These are phyloP conservation scores for Eucommia ulmoides DNA, from an alignment of 257 asterid genomes.

Conservation along the genomic window DNA sequence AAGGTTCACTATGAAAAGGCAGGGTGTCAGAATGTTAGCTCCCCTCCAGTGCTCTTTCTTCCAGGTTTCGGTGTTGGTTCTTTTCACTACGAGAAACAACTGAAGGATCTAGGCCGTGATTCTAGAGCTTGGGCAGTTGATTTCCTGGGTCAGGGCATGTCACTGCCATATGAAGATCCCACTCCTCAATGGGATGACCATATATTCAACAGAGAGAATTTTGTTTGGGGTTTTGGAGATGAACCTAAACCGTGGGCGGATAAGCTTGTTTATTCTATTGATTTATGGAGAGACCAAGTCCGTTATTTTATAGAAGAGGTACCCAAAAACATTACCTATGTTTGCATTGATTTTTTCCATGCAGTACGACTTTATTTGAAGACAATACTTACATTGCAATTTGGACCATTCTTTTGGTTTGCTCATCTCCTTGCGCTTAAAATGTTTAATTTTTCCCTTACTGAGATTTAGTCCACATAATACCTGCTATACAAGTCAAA, in stretches of 20 bases:
- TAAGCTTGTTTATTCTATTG: constrained; percentile 71
- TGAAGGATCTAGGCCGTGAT: constrained; percentile 87
- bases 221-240: constrained; percentile 82
- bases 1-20: constrained; percentile 72
- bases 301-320: constrained; percentile 75
- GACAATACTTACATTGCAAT: background rate
- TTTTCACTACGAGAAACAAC: constrained; percentile 82
- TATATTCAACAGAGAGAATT: constrained; percentile 24
- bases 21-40: constrained; percentile 55
- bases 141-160: constrained; percentile 87
- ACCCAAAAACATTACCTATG: too few relatives aligned
- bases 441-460: too few relatives aligned
- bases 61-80: constrained; percentile 99
- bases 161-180: constrained; percentile 77
- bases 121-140: constrained; percentile 68
- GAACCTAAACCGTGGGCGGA: constrained; percentile 81
- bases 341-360: too few relatives aligned
- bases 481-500: too few relatives aligned
- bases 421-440: background rate
- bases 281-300: constrained; percentile 88
- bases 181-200: constrained; percentile 30
- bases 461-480: too few relatives aligned
- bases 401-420: background rate
- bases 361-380: background rate
- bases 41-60: constrained; percentile 74